Base-by-base conservation (phyloP, 345 rosid species). In the Pseudoturritis turrita region DNA sequence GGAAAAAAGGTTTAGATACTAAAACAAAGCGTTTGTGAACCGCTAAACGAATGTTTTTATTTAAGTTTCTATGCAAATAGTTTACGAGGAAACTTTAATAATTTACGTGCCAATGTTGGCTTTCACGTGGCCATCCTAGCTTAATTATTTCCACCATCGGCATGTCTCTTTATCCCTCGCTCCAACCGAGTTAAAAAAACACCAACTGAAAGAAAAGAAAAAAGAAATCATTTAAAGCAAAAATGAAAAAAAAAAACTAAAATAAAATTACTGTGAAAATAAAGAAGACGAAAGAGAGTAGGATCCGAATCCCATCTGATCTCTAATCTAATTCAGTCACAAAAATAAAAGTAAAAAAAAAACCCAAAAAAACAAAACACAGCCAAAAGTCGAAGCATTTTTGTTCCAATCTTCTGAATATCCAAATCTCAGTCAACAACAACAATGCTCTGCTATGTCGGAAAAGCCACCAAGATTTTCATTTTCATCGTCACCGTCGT, bases 401-500 rank as follows among this genome's bases (percentile, higher is more conserved):
- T 72, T 26, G 44, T 62, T 31, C 40, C 3, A 21, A 31, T 54
- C 49, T 60, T 39, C 45, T 52, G 26, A 70, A 72, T 52, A 61
- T 65, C 66, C 54, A 44, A 65, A 49, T 53, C 70, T 54, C 46
- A 35, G 19, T 12, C 6, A 54, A 54, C 36, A 13, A 6, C 26
- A 46, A 65, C 68, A 76, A 76, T 76, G 79, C 66, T 94, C 92
- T 90, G 96, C 77, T 94, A 90, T 77, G 92, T 91, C 47, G 98
- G 98, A 49, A 91, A 94, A 84, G 98, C 98, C 57, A 94, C 98
- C 70, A 94, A 91, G 90, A 94, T 94, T 88, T 94, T 94, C 84
- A 89, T 94, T 69, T 94, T 94, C 96, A 77, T 89, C 25, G 92
- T 88, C 45, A 85, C 90, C 13, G 93, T 82, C 62, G 47, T 81